These are phyloP conservation scores for Globisporangium viniferum DNA, from an alignment of 352 stramenopile genomes.

Conservation along the genomic window DNA sequence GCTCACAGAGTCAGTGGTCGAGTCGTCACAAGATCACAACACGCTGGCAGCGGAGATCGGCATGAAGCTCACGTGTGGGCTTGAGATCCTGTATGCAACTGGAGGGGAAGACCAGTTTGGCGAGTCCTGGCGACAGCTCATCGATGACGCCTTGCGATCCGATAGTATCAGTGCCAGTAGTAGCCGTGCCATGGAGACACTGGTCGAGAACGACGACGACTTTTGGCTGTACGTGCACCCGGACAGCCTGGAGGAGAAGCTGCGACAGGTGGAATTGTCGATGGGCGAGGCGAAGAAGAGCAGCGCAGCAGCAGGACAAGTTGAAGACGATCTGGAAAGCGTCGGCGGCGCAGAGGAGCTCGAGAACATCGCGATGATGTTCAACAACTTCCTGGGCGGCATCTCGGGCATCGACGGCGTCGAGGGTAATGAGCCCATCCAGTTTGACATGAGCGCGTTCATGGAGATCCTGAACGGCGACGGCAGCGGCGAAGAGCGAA, in stretches of 20 bases:
- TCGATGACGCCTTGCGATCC: constrained; percentile 30
- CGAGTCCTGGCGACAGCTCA: constrained; percentile 28
- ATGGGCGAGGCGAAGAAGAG: constrained; percentile 20
- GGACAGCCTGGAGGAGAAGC: constrained; percentile 66
- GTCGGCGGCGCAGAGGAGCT: constrained; percentile 56
- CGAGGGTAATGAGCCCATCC: constrained; percentile 42
- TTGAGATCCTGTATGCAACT: constrained; percentile 67
- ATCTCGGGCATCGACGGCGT: constrained; percentile 70
- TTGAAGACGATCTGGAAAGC: not conserved
- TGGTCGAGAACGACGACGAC: constrained; percentile 60
- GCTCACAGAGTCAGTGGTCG: constrained; percentile 7
- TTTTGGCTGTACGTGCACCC: constrained; percentile 77
- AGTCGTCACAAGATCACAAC: not conserved
- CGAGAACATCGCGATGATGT: constrained; percentile 69
- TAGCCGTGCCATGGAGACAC: not conserved
- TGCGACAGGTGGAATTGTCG: constrained; percentile 27
- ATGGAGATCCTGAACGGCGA: constrained; percentile 57
- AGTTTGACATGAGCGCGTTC: constrained; percentile 69
- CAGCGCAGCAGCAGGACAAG: not conserved
- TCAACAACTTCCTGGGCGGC: constrained; percentile 66
- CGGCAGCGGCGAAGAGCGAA: constrained; percentile 3
- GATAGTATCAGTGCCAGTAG: not conserved
- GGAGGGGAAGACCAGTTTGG: constrained; percentile 43
- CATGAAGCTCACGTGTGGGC: constrained; percentile 72
- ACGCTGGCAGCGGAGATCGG: constrained; percentile 52